Evolutionary conservation across 768 basidiomycete genomes (phyloP).

Genomic region (Kwoniella dejecticola): DNA sequence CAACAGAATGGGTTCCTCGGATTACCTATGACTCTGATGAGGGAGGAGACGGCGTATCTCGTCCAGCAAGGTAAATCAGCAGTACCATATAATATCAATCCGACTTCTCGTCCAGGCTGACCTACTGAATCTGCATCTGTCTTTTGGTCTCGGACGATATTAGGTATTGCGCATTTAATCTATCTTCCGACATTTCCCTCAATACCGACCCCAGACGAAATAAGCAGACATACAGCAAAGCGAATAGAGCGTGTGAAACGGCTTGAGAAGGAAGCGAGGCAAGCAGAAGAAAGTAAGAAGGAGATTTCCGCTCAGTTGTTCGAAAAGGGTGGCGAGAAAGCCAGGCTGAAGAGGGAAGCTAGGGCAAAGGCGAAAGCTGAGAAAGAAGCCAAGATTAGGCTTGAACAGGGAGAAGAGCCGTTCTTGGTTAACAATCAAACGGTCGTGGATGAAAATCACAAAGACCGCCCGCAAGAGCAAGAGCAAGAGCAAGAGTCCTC

Average conservation of each 20-base stretch:
- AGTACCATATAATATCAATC: neutral
- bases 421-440: constrained; percentile 11
- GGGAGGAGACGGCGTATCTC: constrained; percentile 88
- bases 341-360: constrained; percentile 70
- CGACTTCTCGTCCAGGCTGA: neutral
- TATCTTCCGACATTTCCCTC: constrained; percentile 63
- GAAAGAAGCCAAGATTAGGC: constrained; percentile 22
- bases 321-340: constrained; percentile 62
- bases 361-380: constrained; percentile 46
- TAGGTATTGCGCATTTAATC: constrained; percentile 75
- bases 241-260: constrained; percentile 31
- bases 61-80: constrained; percentile 70
- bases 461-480: no score
- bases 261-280: constrained; percentile 60
- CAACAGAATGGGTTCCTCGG: constrained; percentile 97
- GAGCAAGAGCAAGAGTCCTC: no score
- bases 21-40: constrained; percentile 80
- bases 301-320: constrained; percentile 18
- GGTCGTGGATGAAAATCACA: no score
- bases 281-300: constrained; percentile 57
- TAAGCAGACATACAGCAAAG: constrained; percentile 30
- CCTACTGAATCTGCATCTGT: neutral
- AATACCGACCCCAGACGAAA: constrained; percentile 62
- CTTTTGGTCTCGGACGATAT: neutral
- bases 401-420: neutral